Conservation (phyloP, 164 flowering plant genomes). For the Magnolia officinalis region DNA sequence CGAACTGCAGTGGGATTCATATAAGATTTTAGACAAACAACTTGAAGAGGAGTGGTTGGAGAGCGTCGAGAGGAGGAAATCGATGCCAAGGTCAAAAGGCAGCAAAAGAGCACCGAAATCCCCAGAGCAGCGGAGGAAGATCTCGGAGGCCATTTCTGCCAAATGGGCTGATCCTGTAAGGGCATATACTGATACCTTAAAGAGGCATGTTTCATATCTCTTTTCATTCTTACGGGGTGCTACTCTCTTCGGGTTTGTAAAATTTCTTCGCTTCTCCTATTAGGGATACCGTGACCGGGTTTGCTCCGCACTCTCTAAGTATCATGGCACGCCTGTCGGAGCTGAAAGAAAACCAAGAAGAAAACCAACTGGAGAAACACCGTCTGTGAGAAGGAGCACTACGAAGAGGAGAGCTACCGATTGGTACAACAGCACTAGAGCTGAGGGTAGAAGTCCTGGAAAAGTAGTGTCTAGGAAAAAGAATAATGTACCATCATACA, state of each 20-base stretch:
- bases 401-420: conserved; percentile 24
- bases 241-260: not conserved
- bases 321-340: conserved; percentile 55
- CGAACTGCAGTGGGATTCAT: conserved; percentile 88
- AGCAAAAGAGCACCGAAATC: conserved; percentile 84
- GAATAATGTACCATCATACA: conserved; percentile 47
- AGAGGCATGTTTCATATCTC: conserved; percentile 4
- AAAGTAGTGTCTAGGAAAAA: conserved; percentile 19
- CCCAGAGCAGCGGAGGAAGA: conserved; percentile 76
- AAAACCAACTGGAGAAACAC: conserved; percentile 29
- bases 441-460: conserved; percentile 18
- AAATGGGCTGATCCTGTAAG: conserved; percentile 99
- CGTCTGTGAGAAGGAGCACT: conserved; percentile 19
- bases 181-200: conserved; percentile 7
- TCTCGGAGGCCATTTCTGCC: conserved; percentile 84
- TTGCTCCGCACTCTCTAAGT: conserved; percentile 52
- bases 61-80: conserved; percentile 56
- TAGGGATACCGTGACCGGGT: conserved; percentile 79
- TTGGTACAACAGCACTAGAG: not conserved
- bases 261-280: conserved; percentile 4
- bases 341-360: conserved; percentile 54
- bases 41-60: conserved; percentile 67
- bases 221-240: not conserved
- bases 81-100: conserved; percentile 40
- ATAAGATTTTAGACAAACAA: conserved; percentile 46